Evolutionary conservation across 2,329 filamentous ascomycete genomes (phyloP), one percentile per base, ranked within the genome.

Genomic region (Penicillium sp.): DNA sequence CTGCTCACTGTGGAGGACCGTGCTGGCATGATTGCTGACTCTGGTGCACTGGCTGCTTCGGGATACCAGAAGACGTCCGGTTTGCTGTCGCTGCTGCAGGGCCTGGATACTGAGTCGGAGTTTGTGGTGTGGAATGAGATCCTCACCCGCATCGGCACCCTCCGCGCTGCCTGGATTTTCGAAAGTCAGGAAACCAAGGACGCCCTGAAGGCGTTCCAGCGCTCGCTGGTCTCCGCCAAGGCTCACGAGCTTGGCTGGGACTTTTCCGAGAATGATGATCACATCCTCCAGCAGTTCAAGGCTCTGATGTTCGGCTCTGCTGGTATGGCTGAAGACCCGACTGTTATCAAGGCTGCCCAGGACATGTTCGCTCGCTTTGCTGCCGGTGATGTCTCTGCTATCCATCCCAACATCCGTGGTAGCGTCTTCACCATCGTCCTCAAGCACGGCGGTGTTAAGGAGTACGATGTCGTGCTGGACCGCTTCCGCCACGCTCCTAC

Each of bases 51-150:
- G 51, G 86, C 90, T 36, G 78, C 85, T 23, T 92, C 89, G 32
- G 90, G 90, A 20, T 94, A 94, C 64, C 86, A 94, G 64, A 93
- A 86, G 73, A 95, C 90, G 0, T 94, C 89, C 11, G 88, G 87
- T 9, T 76, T 95, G 35, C 69, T 96, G 29, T 88, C 84, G 37
- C 74, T 96, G 10, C 74, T 96, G 37, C 85, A 93, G 62, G 82
- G 84, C 33, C 92, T 96, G 59, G 78, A 82, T 56, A 71, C 67
- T 45, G 90, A 96, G 68, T 73, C 80, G 1, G 85, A 94, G 55
- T 95, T 88, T 50, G 85, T 95, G 26, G 90, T 96, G 2, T 96
- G 90, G 90, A 88, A 86, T 51, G 89, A 95, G 64, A 85, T 96
- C 42, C 76, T 88, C 33, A 76, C 83, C 30, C 82, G 88, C 31